Percentiles rank a stretch among this genome's conserved stretches.
Conservation (phyloP, 2,329 filamentous ascomycete genomes). For the Venturiaceae sp. region DNA sequence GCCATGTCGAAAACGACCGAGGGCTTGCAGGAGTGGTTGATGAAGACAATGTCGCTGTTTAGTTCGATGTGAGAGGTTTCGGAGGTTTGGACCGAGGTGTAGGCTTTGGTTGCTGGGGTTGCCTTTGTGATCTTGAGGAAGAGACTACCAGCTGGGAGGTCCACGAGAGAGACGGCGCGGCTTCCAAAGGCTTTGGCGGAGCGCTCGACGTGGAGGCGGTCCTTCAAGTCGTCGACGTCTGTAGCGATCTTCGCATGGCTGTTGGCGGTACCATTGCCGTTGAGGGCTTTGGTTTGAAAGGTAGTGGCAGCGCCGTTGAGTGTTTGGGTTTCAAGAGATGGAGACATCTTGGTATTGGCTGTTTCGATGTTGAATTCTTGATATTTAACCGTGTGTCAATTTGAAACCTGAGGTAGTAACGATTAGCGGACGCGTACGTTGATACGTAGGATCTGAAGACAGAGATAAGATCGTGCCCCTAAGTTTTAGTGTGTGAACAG, state of each 20-base stretch:
- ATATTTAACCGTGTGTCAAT: not conserved
- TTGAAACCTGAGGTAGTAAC: not conserved
- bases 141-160: constrained; percentile 39
- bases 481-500: too few species aligned
- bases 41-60: constrained; percentile 46
- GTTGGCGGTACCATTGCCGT: not conserved
- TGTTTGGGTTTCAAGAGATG: not conserved
- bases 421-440: too few species aligned
- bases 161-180: constrained; percentile 37
- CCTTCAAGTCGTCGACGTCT: constrained; percentile 20
- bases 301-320: not conserved
- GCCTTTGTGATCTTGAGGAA: constrained; percentile 39
- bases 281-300: not conserved
- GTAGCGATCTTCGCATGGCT: not conserved
- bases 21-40: constrained; percentile 47
- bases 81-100: constrained; percentile 43
- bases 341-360: not conserved
- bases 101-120: constrained; percentile 33
- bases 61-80: constrained; percentile 43
- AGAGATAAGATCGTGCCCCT: too few species aligned
- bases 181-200: constrained; percentile 29
- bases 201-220: constrained; percentile 27
- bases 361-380: not conserved
- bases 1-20: constrained; percentile 44
- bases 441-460: too few species aligned